Evolutionary conservation across 192 early-diverging fungal species (phyloP).

Genomic region (Allomyces macrogynus): DNA sequence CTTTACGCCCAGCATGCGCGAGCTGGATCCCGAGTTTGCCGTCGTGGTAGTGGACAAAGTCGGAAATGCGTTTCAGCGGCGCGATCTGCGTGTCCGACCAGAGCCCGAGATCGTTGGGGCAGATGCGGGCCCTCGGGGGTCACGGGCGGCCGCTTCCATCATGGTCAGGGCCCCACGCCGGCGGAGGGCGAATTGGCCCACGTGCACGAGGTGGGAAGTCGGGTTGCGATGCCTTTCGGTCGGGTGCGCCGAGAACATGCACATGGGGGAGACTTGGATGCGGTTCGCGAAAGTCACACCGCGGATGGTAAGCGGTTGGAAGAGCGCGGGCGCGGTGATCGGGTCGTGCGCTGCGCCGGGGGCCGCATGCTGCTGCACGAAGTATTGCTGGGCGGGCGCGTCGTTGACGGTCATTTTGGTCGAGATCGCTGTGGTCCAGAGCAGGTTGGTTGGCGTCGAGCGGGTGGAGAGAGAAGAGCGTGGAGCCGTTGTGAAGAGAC

Average conservation of each 20-base stretch:
- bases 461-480: too few relatives aligned
- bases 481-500: too few relatives aligned
- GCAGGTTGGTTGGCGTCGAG: too few relatives aligned
- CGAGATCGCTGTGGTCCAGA: too few relatives aligned
- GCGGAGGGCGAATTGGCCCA: conserved; percentile 46
- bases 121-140: conserved; percentile 57
- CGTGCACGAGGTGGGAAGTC: conserved; percentile 45
- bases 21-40: conserved; percentile 49
- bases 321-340: conserved; percentile 23
- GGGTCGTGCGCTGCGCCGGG: too few relatives aligned
- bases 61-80: conserved; percentile 32
- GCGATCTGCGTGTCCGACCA: conserved; percentile 63
- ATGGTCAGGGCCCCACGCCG: conserved; percentile 65
- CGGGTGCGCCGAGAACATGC: conserved; percentile 41
- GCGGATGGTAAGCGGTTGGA: conserved; percentile 46
- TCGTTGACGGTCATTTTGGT: too few relatives aligned
- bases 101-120: conserved; percentile 54
- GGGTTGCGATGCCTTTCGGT: conserved; percentile 36
- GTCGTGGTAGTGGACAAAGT: conserved; percentile 41
- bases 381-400: too few relatives aligned
- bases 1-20: conserved; percentile 68
- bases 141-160: conserved; percentile 59
- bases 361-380: too few relatives aligned
- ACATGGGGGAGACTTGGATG: conserved; percentile 63
- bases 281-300: conserved; percentile 54